phyloP scores from a whole-genome alignment of 73 alveolate species.

The Uronychia binucleata region DNA sequence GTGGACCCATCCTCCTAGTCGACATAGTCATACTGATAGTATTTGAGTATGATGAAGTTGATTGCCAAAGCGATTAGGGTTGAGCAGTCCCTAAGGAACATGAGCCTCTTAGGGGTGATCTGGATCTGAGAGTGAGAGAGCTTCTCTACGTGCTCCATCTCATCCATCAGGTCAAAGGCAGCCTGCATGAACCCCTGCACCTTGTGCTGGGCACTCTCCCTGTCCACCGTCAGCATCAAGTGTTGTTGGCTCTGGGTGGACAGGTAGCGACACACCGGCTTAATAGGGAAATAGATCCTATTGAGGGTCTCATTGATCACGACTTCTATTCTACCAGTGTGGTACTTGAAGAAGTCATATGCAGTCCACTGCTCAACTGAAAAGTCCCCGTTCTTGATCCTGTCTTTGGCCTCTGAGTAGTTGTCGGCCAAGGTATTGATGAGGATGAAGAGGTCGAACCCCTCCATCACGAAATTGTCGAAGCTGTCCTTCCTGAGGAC shows the following conservation, averaged over 20 bases:
- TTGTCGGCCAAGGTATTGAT: slow-evolving; percentile 49
- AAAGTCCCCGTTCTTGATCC: slow-evolving; percentile 6
- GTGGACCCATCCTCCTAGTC: slow-evolving; percentile 9
- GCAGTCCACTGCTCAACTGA: background rate
- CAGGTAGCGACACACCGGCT: slow-evolving; percentile 73
- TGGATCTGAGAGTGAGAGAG: slow-evolving; percentile 29
- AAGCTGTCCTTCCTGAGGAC: slow-evolving; percentile 24
- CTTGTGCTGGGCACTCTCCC: slow-evolving; percentile 83
- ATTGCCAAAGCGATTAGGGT: slow-evolving; percentile 37
- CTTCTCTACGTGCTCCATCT: slow-evolving; percentile 91
- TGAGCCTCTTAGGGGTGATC: slow-evolving; percentile 49
- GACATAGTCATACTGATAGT: background rate
- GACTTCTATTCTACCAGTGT: slow-evolving; percentile 78
- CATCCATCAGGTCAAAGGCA: slow-evolving; percentile 89
- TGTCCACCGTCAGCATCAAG: slow-evolving; percentile 86
- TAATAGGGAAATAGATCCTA: slow-evolving; percentile 80
- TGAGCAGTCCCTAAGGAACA: slow-evolving; percentile 49
- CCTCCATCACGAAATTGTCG: slow-evolving; percentile 43
- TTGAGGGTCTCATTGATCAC: slow-evolving; percentile 56
- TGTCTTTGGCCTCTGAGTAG: slow-evolving; percentile 20
- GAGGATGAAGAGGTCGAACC: slow-evolving; percentile 49
- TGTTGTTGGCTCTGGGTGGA: slow-evolving; percentile 64
- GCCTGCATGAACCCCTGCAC: slow-evolving; percentile 79
- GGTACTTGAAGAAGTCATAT: slow-evolving; percentile 46
- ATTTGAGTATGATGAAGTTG: slow-evolving; percentile 14